Evolutionary conservation across 371 early-diverging fungal species (phyloP).

Genomic region (Haplosporangium sp.): DNA sequence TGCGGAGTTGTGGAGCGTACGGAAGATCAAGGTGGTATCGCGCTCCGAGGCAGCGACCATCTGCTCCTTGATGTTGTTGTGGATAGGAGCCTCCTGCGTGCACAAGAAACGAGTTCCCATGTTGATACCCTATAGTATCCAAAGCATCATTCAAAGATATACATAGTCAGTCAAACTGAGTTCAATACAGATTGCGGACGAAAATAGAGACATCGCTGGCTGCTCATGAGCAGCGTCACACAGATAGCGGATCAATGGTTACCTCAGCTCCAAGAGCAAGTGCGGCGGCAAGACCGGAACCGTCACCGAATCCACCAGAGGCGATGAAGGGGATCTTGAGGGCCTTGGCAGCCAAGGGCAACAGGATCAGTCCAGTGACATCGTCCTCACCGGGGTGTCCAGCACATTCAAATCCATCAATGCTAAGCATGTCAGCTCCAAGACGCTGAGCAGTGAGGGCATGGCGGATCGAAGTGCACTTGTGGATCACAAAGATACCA

Average conservation of each 20-base stretch:
- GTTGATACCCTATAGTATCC: conserved; percentile 63
- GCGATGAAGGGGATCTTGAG: conserved; percentile 80
- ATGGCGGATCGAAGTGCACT: conserved; percentile 82
- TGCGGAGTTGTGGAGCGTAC: conserved; percentile 84
- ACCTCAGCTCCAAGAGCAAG: conserved; percentile 81
- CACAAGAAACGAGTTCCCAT: conserved; percentile 91
- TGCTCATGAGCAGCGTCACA: no score
- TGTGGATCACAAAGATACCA: conserved; percentile 80
- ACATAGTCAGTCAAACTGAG: no score
- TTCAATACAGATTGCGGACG: no score
- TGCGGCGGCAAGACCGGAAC: conserved; percentile 82
- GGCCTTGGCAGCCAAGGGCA: conserved; percentile 75
- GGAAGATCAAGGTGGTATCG: conserved; percentile 75
- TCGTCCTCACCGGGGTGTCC: conserved; percentile 91
- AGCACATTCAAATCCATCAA: conserved; percentile 87
- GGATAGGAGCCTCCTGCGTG: conserved; percentile 79
- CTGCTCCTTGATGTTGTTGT: conserved; percentile 77
- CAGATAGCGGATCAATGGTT: neutral
- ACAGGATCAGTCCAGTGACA: conserved; percentile 76
- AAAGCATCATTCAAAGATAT: no score
- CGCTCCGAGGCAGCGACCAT: conserved; percentile 80
- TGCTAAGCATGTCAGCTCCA: conserved; percentile 74
- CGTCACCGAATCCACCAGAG: conserved; percentile 86
- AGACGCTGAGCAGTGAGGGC: conserved; percentile 73
- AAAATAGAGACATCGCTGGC: no score